Conservation (phyloP, 2,329 filamentous ascomycete species). For the Myrmaecium sp. region DNA sequence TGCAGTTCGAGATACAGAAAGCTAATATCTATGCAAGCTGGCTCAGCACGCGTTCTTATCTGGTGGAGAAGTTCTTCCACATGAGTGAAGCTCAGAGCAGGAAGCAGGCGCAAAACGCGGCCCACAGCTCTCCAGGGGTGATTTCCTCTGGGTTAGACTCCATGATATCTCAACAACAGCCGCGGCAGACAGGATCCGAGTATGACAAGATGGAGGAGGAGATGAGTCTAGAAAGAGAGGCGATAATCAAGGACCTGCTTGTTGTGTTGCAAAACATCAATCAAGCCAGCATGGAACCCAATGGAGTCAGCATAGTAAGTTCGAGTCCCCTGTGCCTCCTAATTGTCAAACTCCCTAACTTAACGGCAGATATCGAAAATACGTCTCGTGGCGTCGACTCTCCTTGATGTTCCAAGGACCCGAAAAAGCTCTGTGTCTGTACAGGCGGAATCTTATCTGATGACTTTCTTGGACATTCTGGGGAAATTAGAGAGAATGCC, state of each 20-base stretch:
- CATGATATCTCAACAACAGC: constrained; percentile 12
- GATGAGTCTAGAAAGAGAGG: constrained; percentile 60
- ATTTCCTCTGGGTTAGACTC: constrained; percentile 20
- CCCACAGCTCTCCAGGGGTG: constrained; percentile 18
- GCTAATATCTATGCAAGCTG: constrained; percentile 77
- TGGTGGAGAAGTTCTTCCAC: constrained; percentile 74
- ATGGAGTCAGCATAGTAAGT: constrained; percentile 46
- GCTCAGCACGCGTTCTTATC: constrained; percentile 64
- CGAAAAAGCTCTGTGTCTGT: constrained; percentile 34
- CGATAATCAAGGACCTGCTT: constrained; percentile 66
- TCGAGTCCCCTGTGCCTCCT: constrained; percentile 2
- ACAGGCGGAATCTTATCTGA: constrained; percentile 54
- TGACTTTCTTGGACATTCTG: constrained; percentile 56
- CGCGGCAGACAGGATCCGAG: constrained; percentile 14
- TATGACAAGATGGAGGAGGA: constrained; percentile 38
- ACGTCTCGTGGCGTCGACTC: constrained; percentile 63
- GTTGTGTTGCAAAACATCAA: constrained; percentile 60
- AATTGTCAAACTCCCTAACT: not conserved
- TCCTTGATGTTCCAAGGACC: constrained; percentile 45
- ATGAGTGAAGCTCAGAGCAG: constrained; percentile 46
- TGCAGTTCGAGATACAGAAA: constrained; percentile 82
- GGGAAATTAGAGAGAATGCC: constrained; percentile 54
- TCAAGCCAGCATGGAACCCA: constrained; percentile 69
- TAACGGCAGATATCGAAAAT: constrained; percentile 57
- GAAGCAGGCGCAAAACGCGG: constrained; percentile 27